Conservation (phyloP, 1,284 basidiomycete genomes). For the Heterobasidion irregulare region DNA sequence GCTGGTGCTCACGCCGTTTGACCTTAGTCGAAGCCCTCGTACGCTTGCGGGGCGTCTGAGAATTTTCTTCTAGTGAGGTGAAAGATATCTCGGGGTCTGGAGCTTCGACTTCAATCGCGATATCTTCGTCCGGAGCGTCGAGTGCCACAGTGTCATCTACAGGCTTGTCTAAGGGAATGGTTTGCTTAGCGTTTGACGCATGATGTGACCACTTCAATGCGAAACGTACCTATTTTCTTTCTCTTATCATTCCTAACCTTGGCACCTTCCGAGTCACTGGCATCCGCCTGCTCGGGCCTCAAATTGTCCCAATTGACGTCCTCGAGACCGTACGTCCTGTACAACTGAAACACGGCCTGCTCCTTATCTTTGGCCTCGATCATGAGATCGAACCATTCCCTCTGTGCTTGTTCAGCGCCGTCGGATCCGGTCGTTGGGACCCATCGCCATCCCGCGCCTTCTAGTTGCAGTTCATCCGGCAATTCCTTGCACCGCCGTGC, state of each 20-base stretch:
- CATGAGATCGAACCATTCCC: conserved; percentile 66
- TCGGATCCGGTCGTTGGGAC: not conserved
- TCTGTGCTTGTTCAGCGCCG: not conserved
- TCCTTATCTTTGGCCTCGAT: conserved; percentile 93
- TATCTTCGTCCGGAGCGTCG: too few relatives aligned
- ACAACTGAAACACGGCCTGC: conserved; percentile 84
- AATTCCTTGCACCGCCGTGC: conserved; percentile 69
- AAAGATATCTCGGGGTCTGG: too few relatives aligned
- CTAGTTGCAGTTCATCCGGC: conserved; percentile 63
- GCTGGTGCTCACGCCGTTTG: too few relatives aligned
- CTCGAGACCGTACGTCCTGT: conserved; percentile 68
- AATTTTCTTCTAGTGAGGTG: too few relatives aligned
- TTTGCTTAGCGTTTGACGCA: too few relatives aligned
- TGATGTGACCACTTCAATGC: not conserved
- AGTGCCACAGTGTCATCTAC: too few relatives aligned
- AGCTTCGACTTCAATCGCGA: too few relatives aligned
- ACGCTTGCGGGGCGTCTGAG: too few relatives aligned
- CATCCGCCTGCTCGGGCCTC: conserved; percentile 24
- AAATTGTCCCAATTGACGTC: conserved; percentile 49
- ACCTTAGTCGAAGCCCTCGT: too few relatives aligned
- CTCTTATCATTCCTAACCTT: not conserved
- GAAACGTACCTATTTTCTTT: conserved; percentile 3
- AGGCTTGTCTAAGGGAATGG: too few relatives aligned
- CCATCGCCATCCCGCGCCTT: conserved; percentile 16
- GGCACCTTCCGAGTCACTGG: not conserved